Evolutionary conservation across 768 basidiomycete genomes (phyloP).

Genomic region (Fomitopsis serialis): DNA sequence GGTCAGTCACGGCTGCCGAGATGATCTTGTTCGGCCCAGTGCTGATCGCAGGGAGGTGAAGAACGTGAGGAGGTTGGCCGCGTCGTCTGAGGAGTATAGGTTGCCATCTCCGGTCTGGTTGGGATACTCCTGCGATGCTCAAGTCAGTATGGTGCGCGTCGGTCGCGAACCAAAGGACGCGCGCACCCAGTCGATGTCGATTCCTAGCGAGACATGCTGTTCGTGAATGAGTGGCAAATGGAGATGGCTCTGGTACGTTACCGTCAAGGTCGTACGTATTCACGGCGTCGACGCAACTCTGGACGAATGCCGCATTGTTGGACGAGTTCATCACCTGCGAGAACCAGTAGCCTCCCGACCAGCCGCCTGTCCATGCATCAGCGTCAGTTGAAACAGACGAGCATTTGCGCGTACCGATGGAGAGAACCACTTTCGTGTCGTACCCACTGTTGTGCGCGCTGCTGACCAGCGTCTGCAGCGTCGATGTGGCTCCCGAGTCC

Average conservation of each 20-base stretch:
- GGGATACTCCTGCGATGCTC: conserved; percentile 60
- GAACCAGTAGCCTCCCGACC: conserved; percentile 67
- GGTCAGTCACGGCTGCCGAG: conserved; percentile 62
- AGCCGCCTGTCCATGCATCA: conserved; percentile 40
- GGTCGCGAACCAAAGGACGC: not conserved
- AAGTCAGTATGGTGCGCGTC: not conserved
- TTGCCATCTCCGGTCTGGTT: conserved; percentile 60
- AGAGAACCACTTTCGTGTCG: conserved; percentile 61
- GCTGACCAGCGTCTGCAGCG: conserved; percentile 53
- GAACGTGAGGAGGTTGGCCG: conserved; percentile 59
- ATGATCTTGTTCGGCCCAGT: conserved; percentile 60
- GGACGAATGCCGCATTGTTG: conserved; percentile 46
- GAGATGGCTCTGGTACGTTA: conserved; percentile 1
- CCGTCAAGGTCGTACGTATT: conserved; percentile 61
- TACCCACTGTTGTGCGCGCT: conserved; percentile 49
- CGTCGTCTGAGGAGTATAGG: conserved; percentile 50
- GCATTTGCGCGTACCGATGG: conserved; percentile 49
- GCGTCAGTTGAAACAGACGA: not conserved
- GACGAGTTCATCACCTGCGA: conserved; percentile 51
- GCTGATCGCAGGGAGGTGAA: conserved; percentile 50
- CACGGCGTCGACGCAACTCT: conserved; percentile 50
- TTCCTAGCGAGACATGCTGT: conserved; percentile 20
- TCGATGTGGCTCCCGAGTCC: conserved; percentile 42
- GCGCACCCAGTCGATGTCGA: conserved; percentile 57
- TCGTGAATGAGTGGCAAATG: not conserved